Percentiles rank a stretch among this genome's conserved stretches.
These are phyloP conservation scores for Rhodofomes roseus DNA, from an alignment of 1,284 basidiomycete species.

Conservation along the genomic window DNA sequence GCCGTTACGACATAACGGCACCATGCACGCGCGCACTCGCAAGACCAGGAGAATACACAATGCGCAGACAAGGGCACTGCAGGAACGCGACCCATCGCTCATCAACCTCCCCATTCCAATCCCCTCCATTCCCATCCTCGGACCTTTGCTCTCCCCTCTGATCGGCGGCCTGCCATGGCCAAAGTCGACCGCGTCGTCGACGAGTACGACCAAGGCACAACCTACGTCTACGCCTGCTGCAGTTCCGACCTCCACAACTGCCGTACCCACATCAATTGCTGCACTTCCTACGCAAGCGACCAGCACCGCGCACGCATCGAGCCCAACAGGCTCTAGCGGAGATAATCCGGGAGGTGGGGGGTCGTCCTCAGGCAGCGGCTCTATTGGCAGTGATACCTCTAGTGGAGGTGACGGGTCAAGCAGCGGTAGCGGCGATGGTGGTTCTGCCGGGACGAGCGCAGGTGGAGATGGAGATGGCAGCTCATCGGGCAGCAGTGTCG, in stretches of 20 bases:
- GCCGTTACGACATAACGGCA: neutral
- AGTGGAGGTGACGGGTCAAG: slow-evolving; percentile 2
- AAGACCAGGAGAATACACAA: neutral
- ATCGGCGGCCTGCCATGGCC: slow-evolving; percentile 18
- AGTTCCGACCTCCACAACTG: slow-evolving; percentile 13
- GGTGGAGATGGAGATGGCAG: neutral
- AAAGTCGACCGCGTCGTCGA: slow-evolving; percentile 8
- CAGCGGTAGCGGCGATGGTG: slow-evolving; percentile 2
- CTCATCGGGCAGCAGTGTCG: neutral
- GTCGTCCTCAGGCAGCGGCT: neutral
- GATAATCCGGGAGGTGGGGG: slow-evolving; percentile 3
- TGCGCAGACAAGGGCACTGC: slow-evolving; percentile 16
- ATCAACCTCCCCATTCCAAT: slow-evolving; percentile 37
- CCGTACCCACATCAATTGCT: neutral
- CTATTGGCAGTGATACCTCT: neutral
- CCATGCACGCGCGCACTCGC: neutral
- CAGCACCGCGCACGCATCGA: neutral
- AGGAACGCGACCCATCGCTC: slow-evolving; percentile 37
- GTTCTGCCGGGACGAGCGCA: neutral
- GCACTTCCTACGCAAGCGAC: neutral
- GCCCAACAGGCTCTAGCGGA: neutral
- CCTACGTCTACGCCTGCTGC: slow-evolving; percentile 11
- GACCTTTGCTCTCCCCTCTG: slow-evolving; percentile 30
- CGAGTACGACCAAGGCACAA: slow-evolving; percentile 6
- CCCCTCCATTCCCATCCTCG: slow-evolving; percentile 41